These are phyloP conservation scores for Akebia trifoliata DNA, from an alignment of 164 flowering plant species.

Conservation along the genomic window DNA sequence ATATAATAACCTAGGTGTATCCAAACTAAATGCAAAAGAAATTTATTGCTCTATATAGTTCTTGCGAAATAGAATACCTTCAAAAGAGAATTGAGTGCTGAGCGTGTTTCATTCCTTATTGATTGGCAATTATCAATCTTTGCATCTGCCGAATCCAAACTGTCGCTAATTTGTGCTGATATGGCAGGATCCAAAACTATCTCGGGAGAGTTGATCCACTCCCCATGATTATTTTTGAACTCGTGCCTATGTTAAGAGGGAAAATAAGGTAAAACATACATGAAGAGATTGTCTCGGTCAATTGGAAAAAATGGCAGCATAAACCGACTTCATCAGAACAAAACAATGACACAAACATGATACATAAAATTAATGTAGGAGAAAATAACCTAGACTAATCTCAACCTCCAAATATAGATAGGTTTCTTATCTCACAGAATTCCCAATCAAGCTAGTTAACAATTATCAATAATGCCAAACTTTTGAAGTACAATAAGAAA, in stretches of 20 bases:
- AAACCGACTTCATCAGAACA: no score
- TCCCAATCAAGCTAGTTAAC: no score
- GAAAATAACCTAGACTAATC: no score
- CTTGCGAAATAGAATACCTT: slow-evolving; percentile 42
- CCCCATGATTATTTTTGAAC: slow-evolving; percentile 60
- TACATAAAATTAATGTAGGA: no score
- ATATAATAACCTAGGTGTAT: no score
- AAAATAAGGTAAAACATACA: neutral
- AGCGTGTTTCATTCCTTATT: slow-evolving; percentile 54
- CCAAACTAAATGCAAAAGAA: neutral
- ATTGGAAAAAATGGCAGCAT: no score
- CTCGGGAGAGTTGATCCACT: slow-evolving; percentile 63
- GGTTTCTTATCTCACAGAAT: no score
- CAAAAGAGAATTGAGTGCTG: slow-evolving; percentile 57
- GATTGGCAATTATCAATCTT: slow-evolving; percentile 41
- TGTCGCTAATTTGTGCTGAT: slow-evolving; percentile 30
- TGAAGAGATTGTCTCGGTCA: no score
- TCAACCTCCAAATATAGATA: no score
- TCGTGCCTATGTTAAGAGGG: slow-evolving; percentile 50
- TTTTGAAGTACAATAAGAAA: no score
- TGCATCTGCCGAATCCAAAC: slow-evolving; percentile 29
- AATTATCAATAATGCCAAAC: no score
- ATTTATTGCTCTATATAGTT: neutral
- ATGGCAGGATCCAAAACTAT: slow-evolving; percentile 47
- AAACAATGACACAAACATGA: no score